Evolutionary conservation across 495 filamentous ascomycete species (phyloP).

Genomic region (Penicillium odoratum): DNA sequence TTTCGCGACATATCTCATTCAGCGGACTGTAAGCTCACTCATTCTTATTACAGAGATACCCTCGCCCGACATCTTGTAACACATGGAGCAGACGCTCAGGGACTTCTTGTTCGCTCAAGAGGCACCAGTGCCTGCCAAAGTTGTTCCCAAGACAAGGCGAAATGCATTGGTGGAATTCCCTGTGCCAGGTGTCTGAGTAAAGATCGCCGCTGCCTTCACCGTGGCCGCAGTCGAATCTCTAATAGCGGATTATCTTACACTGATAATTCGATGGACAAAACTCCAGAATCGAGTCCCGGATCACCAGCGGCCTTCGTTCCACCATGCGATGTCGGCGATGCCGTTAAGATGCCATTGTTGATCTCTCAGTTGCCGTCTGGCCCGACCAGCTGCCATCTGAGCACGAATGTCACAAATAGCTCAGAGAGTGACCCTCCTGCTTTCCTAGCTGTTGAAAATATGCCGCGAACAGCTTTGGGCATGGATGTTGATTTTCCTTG

Average conservation of each 20-base stretch:
- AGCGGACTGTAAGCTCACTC: background rate
- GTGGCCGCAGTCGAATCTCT: background rate
- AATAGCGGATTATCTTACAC: background rate
- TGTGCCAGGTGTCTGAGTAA: background rate
- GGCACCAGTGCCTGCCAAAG: background rate
- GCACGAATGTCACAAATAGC: background rate
- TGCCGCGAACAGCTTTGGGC: background rate
- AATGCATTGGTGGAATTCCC: background rate
- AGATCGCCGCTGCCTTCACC: background rate
- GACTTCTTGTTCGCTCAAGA: background rate
- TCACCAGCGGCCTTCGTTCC: background rate
- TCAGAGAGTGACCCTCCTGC: no score
- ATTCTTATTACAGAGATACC: background rate
- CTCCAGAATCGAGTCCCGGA: background rate
- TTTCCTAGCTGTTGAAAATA: no score
- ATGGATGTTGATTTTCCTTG: background rate
- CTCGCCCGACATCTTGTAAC: background rate
- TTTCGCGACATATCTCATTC: background rate
- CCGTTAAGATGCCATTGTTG: background rate
- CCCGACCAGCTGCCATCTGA: background rate
- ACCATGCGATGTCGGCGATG: background rate
- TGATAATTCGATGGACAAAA: background rate
- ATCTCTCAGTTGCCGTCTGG: background rate
- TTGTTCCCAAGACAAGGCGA: conserved; percentile 4
- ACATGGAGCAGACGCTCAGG: background rate